Percentiles rank a stretch among this genome's conserved stretches.
Evolutionary conservation across 306 rosid species (phyloP).

Genomic region (Abrus precatorius): DNA sequence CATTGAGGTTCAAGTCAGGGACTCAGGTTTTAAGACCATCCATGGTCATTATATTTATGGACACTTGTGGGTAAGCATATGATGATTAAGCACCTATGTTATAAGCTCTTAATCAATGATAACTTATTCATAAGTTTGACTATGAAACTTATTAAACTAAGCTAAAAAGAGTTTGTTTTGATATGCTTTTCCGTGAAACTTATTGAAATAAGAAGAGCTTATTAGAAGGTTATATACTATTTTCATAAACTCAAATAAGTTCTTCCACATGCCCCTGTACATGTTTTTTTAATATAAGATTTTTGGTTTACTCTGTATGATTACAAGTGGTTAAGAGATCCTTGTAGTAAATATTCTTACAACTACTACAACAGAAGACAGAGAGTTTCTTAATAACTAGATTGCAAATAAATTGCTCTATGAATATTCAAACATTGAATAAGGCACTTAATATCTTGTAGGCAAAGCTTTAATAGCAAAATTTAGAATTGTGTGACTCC

Average conservation of each 20-base stretch:
- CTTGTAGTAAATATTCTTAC: conserved; percentile 7
- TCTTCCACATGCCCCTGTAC: neutral
- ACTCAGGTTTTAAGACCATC: conserved; percentile 8
- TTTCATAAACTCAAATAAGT: neutral
- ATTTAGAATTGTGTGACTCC: conserved; percentile 15
- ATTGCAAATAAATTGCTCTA: neutral
- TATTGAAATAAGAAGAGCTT: neutral
- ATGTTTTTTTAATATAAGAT: neutral
- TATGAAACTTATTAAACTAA: neutral
- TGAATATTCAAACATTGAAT: conserved; percentile 8
- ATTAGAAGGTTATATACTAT: neutral
- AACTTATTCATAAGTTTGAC: neutral
- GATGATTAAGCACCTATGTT: neutral
- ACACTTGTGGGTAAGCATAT: neutral
- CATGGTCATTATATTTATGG: conserved; percentile 2
- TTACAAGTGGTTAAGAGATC: conserved; percentile 14
- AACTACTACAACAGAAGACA: conserved; percentile 13
- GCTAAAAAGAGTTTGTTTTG: neutral
- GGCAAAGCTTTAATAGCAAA: conserved; percentile 18
- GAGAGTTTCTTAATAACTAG: conserved; percentile 3
- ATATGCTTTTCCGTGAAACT: neutral
- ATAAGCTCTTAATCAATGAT: neutral
- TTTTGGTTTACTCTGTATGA: conserved; percentile 32
- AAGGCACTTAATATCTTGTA: conserved; percentile 9
- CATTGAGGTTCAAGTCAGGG: neutral